These are phyloP conservation scores for Acanthamoeba culbertsoni DNA, from an alignment of 208 protist species.

Conservation along the genomic window DNA sequence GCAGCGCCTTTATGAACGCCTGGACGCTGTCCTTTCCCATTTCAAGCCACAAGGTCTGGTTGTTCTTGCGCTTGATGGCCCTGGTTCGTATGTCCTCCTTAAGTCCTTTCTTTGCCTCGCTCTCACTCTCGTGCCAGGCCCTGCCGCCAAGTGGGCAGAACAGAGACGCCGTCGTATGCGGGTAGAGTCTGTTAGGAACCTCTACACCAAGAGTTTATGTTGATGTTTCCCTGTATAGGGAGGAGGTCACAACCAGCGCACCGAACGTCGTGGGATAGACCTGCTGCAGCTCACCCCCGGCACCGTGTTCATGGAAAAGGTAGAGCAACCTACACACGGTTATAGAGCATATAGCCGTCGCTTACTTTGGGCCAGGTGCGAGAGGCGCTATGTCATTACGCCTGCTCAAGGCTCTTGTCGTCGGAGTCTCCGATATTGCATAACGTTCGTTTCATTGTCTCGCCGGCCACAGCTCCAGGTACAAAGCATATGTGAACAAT, in stretches of 20 bases:
- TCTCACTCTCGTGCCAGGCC: not conserved
- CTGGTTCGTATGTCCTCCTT: not conserved
- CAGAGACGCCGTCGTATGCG: not conserved
- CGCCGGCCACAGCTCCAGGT: slow-evolving; percentile 10
- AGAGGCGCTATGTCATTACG: slow-evolving; percentile 48
- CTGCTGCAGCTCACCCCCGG: slow-evolving; percentile 13
- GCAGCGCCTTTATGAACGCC: not conserved
- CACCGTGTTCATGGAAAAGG: slow-evolving; percentile 47
- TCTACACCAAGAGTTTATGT: no score
- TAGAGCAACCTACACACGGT: not conserved
- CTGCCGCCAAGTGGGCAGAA: slow-evolving; percentile 45
- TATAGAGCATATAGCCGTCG: not conserved
- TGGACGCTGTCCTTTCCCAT: not conserved
- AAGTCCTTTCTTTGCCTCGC: not conserved
- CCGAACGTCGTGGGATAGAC: not conserved
- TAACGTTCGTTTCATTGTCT: not conserved
- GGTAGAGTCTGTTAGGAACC: not conserved
- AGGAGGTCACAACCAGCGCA: not conserved
- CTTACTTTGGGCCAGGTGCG: not conserved
- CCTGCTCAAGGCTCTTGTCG: not conserved
- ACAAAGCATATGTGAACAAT: no score
- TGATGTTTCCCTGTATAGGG: no score
- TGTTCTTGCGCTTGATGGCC: not conserved
- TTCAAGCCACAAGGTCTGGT: not conserved
- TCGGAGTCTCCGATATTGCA: not conserved